A percentile compares a stretch with the other conserved stretches of the same genome.
phyloP scores from a whole-genome alignment of 176 grass and related monocot genomes.

The Carex parvula region DNA sequence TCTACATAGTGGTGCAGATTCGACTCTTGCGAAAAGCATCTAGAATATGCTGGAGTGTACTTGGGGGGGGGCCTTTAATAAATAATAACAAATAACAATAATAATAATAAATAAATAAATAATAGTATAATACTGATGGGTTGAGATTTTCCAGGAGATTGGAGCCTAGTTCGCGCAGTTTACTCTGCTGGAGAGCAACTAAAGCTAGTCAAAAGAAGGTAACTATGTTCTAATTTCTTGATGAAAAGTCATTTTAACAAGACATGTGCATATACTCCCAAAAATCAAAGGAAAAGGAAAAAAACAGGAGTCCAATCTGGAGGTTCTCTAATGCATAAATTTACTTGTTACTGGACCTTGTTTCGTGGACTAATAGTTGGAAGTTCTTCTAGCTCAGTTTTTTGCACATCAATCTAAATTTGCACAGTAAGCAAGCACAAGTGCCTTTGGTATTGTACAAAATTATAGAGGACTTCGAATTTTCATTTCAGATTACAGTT shows the following conservation, averaged over 20 bases:
- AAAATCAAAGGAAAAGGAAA: neutral
- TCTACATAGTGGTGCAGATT: too few relatives aligned
- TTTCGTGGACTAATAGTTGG: neutral
- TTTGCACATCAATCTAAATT: neutral
- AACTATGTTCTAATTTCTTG: constrained; percentile 4
- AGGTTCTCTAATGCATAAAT: neutral
- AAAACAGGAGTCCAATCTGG: neutral
- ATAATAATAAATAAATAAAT: too few relatives aligned
- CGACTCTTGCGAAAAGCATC: too few relatives aligned
- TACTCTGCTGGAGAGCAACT: constrained; percentile 40
- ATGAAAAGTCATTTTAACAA: neutral
- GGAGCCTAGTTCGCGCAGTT: constrained; percentile 40
- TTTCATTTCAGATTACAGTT: constrained; percentile 18
- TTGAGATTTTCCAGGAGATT: constrained; percentile 40
- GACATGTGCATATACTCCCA: neutral
- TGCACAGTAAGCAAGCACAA: neutral
- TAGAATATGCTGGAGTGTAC: too few relatives aligned
- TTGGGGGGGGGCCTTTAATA: too few relatives aligned
- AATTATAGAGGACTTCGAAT: constrained; percentile 11
- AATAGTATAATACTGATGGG: neutral
- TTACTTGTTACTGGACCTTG: neutral
- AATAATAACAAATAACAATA: too few relatives aligned
- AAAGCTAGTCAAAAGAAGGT: constrained; percentile 35
- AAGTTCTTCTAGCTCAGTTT: neutral
- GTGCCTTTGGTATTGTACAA: neutral